phyloP scores from a whole-genome alignment of 768 basidiomycete species.

The Lenzites betulinus region DNA sequence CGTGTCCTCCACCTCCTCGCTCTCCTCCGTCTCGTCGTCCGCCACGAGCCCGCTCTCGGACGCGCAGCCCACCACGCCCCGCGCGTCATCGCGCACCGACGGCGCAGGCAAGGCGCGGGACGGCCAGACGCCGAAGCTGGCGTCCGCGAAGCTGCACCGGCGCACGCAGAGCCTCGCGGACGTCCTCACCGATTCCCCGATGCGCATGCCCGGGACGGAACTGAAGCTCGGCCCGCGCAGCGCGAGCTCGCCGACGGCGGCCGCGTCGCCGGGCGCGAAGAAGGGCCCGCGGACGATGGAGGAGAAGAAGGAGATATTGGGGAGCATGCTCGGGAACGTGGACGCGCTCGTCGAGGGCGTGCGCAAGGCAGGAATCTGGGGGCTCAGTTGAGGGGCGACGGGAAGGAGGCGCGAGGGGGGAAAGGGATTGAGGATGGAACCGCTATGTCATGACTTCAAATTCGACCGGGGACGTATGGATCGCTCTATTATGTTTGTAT shows the following conservation, averaged over 20 bases:
- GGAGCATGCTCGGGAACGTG: slow-evolving; percentile 86
- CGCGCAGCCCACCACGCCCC: no score
- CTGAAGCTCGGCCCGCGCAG: slow-evolving; percentile 11
- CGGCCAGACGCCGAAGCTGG: slow-evolving; percentile 10
- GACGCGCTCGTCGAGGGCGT: slow-evolving; percentile 89
- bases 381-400: slow-evolving; percentile 45
- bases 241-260: slow-evolving; percentile 28
- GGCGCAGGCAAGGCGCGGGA: not conserved
- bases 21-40: slow-evolving; percentile 7
- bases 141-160: slow-evolving; percentile 18
- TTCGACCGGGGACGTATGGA: not conserved
- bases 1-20: slow-evolving; percentile 12
- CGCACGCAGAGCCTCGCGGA: slow-evolving; percentile 28
- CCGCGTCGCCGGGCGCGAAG: slow-evolving; percentile 26
- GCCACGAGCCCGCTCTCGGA: not conserved
- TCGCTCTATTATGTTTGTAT: not conserved
- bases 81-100: no score
- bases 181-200: slow-evolving; percentile 8
- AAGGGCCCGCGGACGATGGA: slow-evolving; percentile 54
- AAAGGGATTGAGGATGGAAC: not conserved
- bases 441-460: not conserved
- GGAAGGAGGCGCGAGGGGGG: not conserved
- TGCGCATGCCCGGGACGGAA: slow-evolving; percentile 1
- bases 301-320: slow-evolving; percentile 81
- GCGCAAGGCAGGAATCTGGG: slow-evolving; percentile 86